A percentile compares a stretch with the other conserved stretches of the same genome.
phyloP scores from a whole-genome alignment of 495 filamentous ascomycete species.

The Gamarada debralockiae region DNA sequence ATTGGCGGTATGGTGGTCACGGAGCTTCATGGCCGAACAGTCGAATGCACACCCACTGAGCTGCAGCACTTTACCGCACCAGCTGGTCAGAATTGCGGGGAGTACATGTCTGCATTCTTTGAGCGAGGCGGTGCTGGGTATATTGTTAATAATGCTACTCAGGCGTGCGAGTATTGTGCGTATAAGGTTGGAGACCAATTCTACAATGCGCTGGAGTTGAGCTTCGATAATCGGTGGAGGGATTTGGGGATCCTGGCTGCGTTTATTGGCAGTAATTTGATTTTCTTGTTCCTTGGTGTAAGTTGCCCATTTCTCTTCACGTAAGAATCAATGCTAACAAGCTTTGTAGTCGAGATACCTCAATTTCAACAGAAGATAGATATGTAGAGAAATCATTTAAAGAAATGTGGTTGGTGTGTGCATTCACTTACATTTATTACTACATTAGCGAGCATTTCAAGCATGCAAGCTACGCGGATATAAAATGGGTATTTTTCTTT shows the following conservation, averaged over 20 bases:
- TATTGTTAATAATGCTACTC: conserved; percentile 58
- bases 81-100: conserved; percentile 50
- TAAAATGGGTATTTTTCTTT: too few species aligned
- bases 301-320: conserved; percentile 27
- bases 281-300: conserved; percentile 69
- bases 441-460: too few species aligned
- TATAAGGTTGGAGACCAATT: conserved; percentile 77
- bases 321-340: neutral
- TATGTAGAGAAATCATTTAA: too few species aligned
- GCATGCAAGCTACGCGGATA: neutral
- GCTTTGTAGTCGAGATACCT: conserved; percentile 15
- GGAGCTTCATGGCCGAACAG: conserved; percentile 51
- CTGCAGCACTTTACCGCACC: conserved; percentile 51
- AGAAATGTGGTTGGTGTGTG: too few species aligned
- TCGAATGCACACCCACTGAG: conserved; percentile 59
- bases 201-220: conserved; percentile 59
- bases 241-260: conserved; percentile 73
- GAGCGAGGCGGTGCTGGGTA: conserved; percentile 61
- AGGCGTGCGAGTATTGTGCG: conserved; percentile 70
- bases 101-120: conserved; percentile 73
- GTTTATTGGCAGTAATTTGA: conserved; percentile 71
- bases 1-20: conserved; percentile 70
- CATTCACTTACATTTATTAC: too few species aligned
- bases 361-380: conserved; percentile 12
- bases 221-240: conserved; percentile 67